Evolutionary conservation across 2,329 filamentous ascomycete genomes (phyloP).

Genomic region (Fusarium coicis): DNA sequence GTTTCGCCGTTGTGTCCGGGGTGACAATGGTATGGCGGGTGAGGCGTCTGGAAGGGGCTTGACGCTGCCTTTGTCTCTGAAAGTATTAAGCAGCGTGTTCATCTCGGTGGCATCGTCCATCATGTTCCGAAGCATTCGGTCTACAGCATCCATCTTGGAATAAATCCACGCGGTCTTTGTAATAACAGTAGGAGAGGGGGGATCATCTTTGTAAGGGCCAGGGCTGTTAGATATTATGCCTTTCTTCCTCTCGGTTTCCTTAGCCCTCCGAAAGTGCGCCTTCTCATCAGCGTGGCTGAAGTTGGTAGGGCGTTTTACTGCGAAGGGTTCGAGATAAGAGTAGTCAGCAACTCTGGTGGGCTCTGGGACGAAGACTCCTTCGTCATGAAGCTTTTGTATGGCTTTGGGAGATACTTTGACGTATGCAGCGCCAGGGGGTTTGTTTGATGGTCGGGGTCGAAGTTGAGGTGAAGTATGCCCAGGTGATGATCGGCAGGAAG

Average conservation of each 20-base stretch:
- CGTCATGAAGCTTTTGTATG: conserved; percentile 8
- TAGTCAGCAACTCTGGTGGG: conserved; percentile 10
- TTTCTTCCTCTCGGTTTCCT: background rate
- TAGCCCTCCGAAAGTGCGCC: background rate
- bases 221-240: background rate
- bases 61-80: background rate
- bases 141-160: conserved; percentile 8
- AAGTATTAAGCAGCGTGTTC: background rate
- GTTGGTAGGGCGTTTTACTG: background rate
- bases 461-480: background rate
- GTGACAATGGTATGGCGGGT: background rate
- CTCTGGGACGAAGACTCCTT: background rate
- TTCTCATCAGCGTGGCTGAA: background rate
- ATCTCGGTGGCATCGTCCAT: background rate
- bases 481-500: background rate
- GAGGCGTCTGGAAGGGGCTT: background rate
- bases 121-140: conserved; percentile 5
- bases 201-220: background rate
- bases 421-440: conserved; percentile 24
- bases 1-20: conserved; percentile 1
- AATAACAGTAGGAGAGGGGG: background rate
- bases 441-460: background rate
- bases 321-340: background rate
- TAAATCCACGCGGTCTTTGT: conserved; percentile 16
- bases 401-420: conserved; percentile 27